Evolutionary conservation across 768 basidiomycete genomes (phyloP).

Genomic region (Leccinum aurantiacum): DNA sequence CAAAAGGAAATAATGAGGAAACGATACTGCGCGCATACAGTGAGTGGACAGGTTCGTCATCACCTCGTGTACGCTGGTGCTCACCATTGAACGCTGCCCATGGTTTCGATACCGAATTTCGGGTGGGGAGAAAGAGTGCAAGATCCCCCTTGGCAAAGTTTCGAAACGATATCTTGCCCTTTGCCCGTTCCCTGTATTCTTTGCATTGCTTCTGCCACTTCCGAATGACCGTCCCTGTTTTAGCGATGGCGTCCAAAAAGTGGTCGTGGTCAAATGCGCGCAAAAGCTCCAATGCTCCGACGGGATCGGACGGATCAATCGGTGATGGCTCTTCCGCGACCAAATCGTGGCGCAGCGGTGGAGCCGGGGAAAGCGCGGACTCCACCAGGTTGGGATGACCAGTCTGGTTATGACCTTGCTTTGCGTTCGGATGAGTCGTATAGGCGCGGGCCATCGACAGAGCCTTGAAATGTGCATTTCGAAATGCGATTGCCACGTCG

Average conservation of each 20-base stretch:
- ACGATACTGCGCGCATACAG: slow-evolving; percentile 61
- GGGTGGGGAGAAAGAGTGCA: slow-evolving; percentile 92
- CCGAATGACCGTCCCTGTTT: slow-evolving; percentile 82
- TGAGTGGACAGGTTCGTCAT: neutral
- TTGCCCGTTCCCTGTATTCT: slow-evolving; percentile 92
- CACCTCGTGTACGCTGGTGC: slow-evolving; percentile 19
- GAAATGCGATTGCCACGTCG: slow-evolving; percentile 76
- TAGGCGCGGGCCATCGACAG: slow-evolving; percentile 61
- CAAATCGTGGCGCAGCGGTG: slow-evolving; percentile 49
- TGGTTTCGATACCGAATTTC: slow-evolving; percentile 89
- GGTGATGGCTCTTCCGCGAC: slow-evolving; percentile 64
- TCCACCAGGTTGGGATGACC: slow-evolving; percentile 42
- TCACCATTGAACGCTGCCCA: slow-evolving; percentile 99
- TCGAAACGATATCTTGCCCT: slow-evolving; percentile 94
- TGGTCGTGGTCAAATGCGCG: slow-evolving; percentile 80
- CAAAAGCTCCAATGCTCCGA: slow-evolving; percentile 65
- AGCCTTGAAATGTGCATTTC: slow-evolving; percentile 74
- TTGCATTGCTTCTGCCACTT: slow-evolving; percentile 99
- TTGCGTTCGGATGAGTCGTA: slow-evolving; percentile 49
- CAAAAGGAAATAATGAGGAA: slow-evolving; percentile 96
- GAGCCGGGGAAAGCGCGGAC: slow-evolving; percentile 46
- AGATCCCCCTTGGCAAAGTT: slow-evolving; percentile 96
- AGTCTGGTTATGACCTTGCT: slow-evolving; percentile 38
- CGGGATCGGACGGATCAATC: slow-evolving; percentile 74
- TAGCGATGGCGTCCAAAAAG: slow-evolving; percentile 79